A percentile compares a stretch with the other conserved stretches of the same genome.
phyloP scores from a whole-genome alignment of 2,329 filamentous ascomycete species.

The Colletotrichum gloeosporioides region DNA sequence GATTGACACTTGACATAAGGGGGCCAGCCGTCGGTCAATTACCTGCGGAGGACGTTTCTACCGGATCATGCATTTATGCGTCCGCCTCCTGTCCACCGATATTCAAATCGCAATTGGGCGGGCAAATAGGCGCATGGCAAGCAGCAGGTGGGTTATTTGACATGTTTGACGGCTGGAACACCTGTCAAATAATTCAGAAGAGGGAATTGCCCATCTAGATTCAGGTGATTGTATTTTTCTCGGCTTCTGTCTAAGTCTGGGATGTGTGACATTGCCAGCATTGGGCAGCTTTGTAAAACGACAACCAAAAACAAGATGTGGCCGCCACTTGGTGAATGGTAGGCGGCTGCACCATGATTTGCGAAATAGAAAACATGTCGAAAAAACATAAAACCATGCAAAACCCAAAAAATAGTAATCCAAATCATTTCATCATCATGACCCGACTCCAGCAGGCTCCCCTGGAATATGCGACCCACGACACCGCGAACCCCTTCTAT shows the following conservation, averaged over 20 bases:
- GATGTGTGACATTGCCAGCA: background rate
- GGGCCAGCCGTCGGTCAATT: background rate
- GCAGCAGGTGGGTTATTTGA: background rate
- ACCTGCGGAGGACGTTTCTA: background rate
- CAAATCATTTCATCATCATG: slow-evolving; percentile 3
- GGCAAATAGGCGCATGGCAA: background rate
- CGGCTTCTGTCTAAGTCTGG: background rate
- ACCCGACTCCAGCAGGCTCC: slow-evolving; percentile 20
- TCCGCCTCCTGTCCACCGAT: background rate
- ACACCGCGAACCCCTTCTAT: background rate
- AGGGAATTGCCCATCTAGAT: background rate
- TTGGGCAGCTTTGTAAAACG: background rate
- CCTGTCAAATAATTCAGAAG: background rate
- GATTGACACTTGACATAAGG: background rate
- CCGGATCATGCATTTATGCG: slow-evolving; percentile 15
- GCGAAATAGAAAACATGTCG: background rate
- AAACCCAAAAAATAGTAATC: background rate
- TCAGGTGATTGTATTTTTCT: background rate
- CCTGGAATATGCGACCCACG: slow-evolving; percentile 1
- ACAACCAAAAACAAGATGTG: background rate
- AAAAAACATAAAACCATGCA: background rate
- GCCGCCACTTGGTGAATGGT: background rate
- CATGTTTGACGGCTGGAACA: background rate
- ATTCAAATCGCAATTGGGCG: background rate
- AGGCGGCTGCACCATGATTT: background rate